Evolutionary conservation across 1,284 basidiomycete species (phyloP).

Genomic region (Moesziomyces parantarcticus): DNA sequence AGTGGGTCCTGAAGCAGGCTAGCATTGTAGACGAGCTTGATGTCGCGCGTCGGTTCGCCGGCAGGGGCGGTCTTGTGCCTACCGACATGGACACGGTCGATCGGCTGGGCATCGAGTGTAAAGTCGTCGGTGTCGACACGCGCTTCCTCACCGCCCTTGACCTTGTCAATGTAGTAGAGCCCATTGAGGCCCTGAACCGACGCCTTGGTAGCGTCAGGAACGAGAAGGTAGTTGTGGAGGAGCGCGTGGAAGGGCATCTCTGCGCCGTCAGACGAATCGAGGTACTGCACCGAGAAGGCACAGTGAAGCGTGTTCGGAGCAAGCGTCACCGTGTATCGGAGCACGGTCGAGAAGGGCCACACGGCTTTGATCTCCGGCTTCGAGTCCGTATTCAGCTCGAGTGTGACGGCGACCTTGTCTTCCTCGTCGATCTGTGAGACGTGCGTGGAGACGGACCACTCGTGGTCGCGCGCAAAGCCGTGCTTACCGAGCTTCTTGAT

Average conservation of each 20-base stretch:
- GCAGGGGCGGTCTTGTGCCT: constrained; percentile 22
- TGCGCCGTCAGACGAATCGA: constrained; percentile 17
- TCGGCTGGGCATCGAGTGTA: constrained; percentile 30
- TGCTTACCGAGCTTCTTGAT: constrained; percentile 51
- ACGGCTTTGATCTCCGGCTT: constrained; percentile 33
- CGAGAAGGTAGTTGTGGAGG: constrained; percentile 66
- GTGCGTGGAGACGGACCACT: constrained; percentile 43
- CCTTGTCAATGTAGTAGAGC: constrained; percentile 53
- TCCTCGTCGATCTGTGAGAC: constrained; percentile 27
- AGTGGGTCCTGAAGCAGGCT: constrained; percentile 28
- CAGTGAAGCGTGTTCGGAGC: constrained; percentile 50
- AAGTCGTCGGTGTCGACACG: constrained; percentile 34
- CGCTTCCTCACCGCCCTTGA: constrained; percentile 21
- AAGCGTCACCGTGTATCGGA: constrained; percentile 51
- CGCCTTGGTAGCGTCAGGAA: constrained; percentile 60
- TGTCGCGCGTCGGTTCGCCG: constrained; percentile 26
- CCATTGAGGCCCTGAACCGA: constrained; percentile 48
- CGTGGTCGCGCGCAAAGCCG: constrained; percentile 53
- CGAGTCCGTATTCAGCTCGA: constrained; percentile 39
- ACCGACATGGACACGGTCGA: constrained; percentile 49
- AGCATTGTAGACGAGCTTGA: constrained; percentile 46
- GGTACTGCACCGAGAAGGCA: constrained; percentile 60
- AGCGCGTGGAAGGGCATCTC: constrained; percentile 68
- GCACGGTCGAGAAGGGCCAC: constrained; percentile 39
- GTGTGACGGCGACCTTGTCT: constrained; percentile 38